A percentile compares a stretch with the other conserved stretches of the same genome.
Evolutionary conservation across 176 grass and related monocot genomes (phyloP).

Genomic region (Melocanna baccifera): DNA sequence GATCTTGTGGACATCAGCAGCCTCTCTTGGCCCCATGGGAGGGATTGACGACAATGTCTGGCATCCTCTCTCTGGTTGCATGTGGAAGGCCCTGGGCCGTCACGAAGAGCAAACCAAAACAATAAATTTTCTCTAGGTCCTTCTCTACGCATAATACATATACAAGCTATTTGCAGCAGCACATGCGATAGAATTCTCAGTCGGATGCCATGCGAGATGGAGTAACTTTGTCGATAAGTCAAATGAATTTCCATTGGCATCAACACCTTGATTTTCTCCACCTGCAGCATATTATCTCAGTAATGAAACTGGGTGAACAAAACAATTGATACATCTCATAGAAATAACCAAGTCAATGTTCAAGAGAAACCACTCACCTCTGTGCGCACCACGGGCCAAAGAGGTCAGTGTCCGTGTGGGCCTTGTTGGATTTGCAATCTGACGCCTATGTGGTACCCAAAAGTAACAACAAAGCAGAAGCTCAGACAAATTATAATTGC

Average conservation of each 20-base stretch:
- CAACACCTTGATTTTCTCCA: slow-evolving; percentile 62
- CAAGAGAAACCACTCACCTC: slow-evolving; percentile 46
- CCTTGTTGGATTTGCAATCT: slow-evolving; percentile 61
- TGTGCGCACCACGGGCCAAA: slow-evolving; percentile 58
- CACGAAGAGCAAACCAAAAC: slow-evolving; percentile 18
- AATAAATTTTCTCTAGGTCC: slow-evolving; percentile 38
- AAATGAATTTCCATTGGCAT: slow-evolving; percentile 78
- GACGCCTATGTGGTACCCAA: slow-evolving; percentile 46
- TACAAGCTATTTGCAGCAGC: slow-evolving; percentile 97
- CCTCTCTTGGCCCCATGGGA: slow-evolving; percentile 27
- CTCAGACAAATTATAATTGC: slow-evolving; percentile 12
- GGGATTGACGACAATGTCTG: slow-evolving; percentile 19
- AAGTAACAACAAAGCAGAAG: slow-evolving; percentile 19
- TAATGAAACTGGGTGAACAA: background rate
- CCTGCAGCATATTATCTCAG: slow-evolving; percentile 43
- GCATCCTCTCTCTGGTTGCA: slow-evolving; percentile 29
- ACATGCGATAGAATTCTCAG: slow-evolving; percentile 85
- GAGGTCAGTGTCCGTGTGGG: slow-evolving; percentile 58
- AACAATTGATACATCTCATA: background rate
- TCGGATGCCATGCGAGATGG: slow-evolving; percentile 88
- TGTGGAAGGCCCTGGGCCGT: slow-evolving; percentile 20
- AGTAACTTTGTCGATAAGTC: slow-evolving; percentile 86
- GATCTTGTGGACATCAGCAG: slow-evolving; percentile 19
- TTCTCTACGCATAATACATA: slow-evolving; percentile 93
- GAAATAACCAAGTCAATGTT: background rate